Percentiles rank a stretch among this genome's conserved stretches.
These are phyloP conservation scores for Pterulicium gracile DNA, from an alignment of 1,284 basidiomycete genomes.

Conservation along the genomic window DNA sequence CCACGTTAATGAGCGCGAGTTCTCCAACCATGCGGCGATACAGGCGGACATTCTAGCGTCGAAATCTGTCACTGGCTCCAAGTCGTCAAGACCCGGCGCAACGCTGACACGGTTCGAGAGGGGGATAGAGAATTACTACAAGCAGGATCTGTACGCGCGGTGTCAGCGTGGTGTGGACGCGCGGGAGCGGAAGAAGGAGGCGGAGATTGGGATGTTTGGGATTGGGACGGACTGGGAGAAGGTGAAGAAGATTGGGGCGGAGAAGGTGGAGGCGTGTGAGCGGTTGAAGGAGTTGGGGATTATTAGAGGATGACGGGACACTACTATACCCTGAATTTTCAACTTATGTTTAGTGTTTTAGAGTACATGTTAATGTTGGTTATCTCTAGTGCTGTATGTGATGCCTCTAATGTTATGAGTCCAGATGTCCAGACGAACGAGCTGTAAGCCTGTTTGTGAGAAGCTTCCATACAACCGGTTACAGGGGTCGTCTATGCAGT, in stretches of 20 bases:
- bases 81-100: slow-evolving; percentile 22
- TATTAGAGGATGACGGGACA: slow-evolving; percentile 19
- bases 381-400: too few relatives aligned
- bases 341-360: neutral
- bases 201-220: slow-evolving; percentile 79
- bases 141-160: slow-evolving; percentile 53
- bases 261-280: slow-evolving; percentile 66
- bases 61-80: neutral
- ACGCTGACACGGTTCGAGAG: slow-evolving; percentile 49
- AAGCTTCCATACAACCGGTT: too few relatives aligned
- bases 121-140: slow-evolving; percentile 63
- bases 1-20: slow-evolving; percentile 78
- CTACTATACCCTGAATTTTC: neutral
- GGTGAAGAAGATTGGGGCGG: slow-evolving; percentile 53
- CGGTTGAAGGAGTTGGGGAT: slow-evolving; percentile 52
- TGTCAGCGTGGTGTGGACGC: slow-evolving; percentile 59
- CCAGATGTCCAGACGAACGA: too few relatives aligned
- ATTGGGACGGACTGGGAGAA: slow-evolving; percentile 85
- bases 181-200: slow-evolving; percentile 58
- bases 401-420: too few relatives aligned
- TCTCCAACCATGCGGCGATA: slow-evolving; percentile 66
- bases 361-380: neutral
- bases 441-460: too few relatives aligned
- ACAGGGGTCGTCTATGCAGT: too few relatives aligned
- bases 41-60: neutral